Conservation (phyloP, 306 rosid genomes). For the Potentilla sterilis region DNA sequence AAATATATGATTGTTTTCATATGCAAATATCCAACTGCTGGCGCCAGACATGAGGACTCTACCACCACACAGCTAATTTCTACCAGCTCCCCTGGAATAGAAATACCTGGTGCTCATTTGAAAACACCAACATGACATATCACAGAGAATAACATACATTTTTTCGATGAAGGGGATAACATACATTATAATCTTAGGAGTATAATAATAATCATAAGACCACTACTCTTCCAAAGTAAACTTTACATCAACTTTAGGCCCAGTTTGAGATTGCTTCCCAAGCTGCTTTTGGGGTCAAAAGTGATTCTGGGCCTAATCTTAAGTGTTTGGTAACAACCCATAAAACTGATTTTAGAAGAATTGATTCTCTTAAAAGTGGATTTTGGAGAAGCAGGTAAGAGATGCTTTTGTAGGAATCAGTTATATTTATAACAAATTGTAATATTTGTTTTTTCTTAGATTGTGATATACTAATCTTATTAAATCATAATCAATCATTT, state of each 20-base stretch:
- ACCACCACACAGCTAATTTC: neutral
- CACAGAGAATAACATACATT: neutral
- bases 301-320: too few relatives aligned
- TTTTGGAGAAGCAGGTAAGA: too few relatives aligned
- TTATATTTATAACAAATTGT: too few relatives aligned
- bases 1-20: neutral
- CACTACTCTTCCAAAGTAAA: neutral
- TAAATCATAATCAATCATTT: too few relatives aligned
- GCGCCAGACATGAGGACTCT: neutral
- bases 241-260: neutral
- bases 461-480: too few relatives aligned
- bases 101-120: neutral
- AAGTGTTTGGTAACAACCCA: too few relatives aligned
- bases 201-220: neutral
- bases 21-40: neutral
- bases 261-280: too few relatives aligned
- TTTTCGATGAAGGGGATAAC: neutral
- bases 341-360: too few relatives aligned
- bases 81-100: neutral
- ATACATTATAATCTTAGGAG: neutral
- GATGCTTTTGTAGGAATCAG: too few relatives aligned
- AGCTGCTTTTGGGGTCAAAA: too few relatives aligned
- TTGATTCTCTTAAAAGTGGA: too few relatives aligned
- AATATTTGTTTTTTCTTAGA: too few relatives aligned
- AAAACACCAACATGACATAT: constrained; percentile 4